Evolutionary conservation across 2,329 filamentous ascomycete genomes (phyloP).

Genomic region (Decorospora gaudefroyi): DNA sequence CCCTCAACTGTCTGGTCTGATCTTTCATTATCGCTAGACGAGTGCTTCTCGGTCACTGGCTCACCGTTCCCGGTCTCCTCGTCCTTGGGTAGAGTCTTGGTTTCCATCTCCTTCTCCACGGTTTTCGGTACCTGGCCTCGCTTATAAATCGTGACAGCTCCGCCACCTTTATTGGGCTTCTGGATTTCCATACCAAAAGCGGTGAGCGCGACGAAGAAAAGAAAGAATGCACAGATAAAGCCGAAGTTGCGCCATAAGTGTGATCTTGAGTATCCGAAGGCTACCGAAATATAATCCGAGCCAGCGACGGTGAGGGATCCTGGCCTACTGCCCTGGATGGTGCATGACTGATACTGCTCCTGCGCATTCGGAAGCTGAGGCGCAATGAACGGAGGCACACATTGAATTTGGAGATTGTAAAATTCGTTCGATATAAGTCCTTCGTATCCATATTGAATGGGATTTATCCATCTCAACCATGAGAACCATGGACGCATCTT

Average conservation of each 20-base stretch:
- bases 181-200: slow-evolving; percentile 53
- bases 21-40: slow-evolving; percentile 33
- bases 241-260: slow-evolving; percentile 67
- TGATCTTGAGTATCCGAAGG: slow-evolving; percentile 59
- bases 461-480: slow-evolving; percentile 54
- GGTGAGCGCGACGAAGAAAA: slow-evolving; percentile 55
- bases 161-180: slow-evolving; percentile 64
- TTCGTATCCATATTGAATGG: slow-evolving; percentile 71
- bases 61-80: slow-evolving; percentile 57
- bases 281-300: slow-evolving; percentile 59
- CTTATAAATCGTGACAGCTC: slow-evolving; percentile 65
- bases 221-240: slow-evolving; percentile 57
- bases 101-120: slow-evolving; percentile 62
- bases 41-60: slow-evolving; percentile 32
- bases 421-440: slow-evolving; percentile 73
- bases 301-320: slow-evolving; percentile 60
- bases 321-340: slow-evolving; percentile 61
- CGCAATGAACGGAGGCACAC: slow-evolving; percentile 60
- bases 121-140: slow-evolving; percentile 64
- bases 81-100: slow-evolving; percentile 51
- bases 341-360: slow-evolving; percentile 61
- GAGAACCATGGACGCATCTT: slow-evolving; percentile 51
- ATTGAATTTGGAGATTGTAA: slow-evolving; percentile 60
- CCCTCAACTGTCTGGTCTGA: slow-evolving; percentile 47
- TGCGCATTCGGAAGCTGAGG: slow-evolving; percentile 56